phyloP scores from a whole-genome alignment of 1,139 yeast genomes.

The Lodderomyces margitis region DNA sequence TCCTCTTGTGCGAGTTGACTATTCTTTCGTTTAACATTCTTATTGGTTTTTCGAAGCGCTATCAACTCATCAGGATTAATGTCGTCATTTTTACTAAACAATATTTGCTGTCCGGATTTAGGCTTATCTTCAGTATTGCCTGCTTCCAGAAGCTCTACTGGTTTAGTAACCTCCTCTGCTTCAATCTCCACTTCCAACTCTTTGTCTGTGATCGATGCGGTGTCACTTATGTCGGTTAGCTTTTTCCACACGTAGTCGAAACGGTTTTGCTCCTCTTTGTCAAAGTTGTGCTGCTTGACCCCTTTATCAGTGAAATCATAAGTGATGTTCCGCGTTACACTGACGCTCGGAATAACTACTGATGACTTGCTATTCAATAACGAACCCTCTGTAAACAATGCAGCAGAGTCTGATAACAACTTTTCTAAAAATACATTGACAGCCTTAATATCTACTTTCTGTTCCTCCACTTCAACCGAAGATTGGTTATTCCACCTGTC shows the following conservation, averaged over 20 bases:
- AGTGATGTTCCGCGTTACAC: not conserved
- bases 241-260: constrained; percentile 18
- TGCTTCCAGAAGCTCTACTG: not conserved
- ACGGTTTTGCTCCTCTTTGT: constrained; percentile 18
- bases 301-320: not conserved
- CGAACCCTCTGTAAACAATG: constrained; percentile 5
- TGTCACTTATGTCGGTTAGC: constrained; percentile 17
- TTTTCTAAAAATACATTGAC: constrained; percentile 7
- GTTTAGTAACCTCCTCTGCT: not conserved
- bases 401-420: not conserved
- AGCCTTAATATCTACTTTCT: constrained; percentile 1
- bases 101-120: constrained; percentile 6
- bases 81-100: constrained; percentile 14
- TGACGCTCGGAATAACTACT: not conserved
- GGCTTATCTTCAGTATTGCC: not conserved
- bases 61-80: constrained; percentile 53
- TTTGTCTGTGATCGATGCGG: constrained; percentile 11
- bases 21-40: constrained; percentile 17
- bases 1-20: constrained; percentile 13
- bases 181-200: constrained; percentile 12
- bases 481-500: constrained; percentile 22
- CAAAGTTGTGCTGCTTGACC: constrained; percentile 18
- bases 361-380: constrained; percentile 4
- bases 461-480: not conserved
- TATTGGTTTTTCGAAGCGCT: constrained; percentile 40